These are phyloP conservation scores for Trichoderma asperellum DNA, from an alignment of 2,329 filamentous ascomycete species.

Conservation along the genomic window DNA sequence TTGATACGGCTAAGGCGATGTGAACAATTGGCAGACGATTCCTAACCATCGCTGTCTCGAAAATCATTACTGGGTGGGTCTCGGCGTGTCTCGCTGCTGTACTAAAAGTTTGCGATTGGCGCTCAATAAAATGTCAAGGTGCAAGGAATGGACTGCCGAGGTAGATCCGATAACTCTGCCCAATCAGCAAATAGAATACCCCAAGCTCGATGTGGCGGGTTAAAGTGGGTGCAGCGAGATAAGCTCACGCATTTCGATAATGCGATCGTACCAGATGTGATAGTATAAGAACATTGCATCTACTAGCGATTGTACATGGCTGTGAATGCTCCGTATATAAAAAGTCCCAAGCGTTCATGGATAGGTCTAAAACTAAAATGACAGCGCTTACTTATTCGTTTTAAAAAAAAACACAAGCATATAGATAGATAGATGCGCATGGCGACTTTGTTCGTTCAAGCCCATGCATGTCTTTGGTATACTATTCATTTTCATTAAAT, in stretches of 20 bases:
- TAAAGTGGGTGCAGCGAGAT: background rate
- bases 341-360: background rate
- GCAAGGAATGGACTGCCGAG: background rate
- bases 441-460: background rate
- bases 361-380: background rate
- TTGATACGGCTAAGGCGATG: background rate
- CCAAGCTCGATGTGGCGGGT: background rate
- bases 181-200: background rate
- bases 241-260: background rate
- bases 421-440: background rate
- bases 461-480: background rate
- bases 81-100: background rate
- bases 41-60: background rate
- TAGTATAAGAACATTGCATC: background rate
- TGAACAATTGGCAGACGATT: conserved; percentile 8
- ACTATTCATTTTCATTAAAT: background rate
- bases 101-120: conserved; percentile 22
- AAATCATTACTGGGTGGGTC: conserved; percentile 7
- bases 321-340: background rate
- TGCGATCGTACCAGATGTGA: background rate
- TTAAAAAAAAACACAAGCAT: background rate
- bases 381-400: background rate
- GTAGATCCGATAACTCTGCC: background rate
- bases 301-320: background rate
- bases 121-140: background rate